phyloP scores from a whole-genome alignment of 495 filamentous ascomycete genomes.

The Xylaria curta region DNA sequence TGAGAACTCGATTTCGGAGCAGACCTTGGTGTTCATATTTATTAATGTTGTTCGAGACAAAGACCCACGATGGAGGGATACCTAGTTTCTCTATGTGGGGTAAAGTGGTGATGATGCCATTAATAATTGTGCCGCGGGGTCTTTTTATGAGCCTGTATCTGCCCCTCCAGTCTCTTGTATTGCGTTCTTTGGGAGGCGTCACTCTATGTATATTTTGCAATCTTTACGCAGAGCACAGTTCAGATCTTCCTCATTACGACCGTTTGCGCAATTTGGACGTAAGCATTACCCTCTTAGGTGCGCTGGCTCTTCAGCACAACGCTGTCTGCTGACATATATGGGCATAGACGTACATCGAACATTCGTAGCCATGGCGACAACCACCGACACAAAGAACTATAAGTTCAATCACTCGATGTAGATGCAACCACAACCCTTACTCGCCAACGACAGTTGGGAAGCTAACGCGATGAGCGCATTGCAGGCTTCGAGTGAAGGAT shows the following conservation, averaged over 20 bases:
- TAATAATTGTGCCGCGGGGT: constrained; percentile 9
- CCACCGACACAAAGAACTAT: constrained; percentile 79
- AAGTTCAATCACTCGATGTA: constrained; percentile 86
- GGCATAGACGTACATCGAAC: constrained; percentile 26
- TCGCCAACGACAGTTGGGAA: constrained; percentile 8
- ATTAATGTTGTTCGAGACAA: background rate
- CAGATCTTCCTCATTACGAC: constrained; percentile 9
- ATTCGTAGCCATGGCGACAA: constrained; percentile 67
- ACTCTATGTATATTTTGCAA: constrained; percentile 21
- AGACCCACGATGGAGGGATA: background rate
- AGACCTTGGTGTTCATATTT: background rate
- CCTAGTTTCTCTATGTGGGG: constrained; percentile 4
- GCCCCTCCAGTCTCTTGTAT: background rate
- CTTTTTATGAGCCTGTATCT: background rate
- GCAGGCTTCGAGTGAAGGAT: constrained; percentile 93
- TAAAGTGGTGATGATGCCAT: constrained; percentile 9
- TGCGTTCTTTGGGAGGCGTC: background rate
- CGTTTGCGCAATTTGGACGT: constrained; percentile 11
- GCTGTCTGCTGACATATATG: background rate
- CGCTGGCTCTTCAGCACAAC: background rate
- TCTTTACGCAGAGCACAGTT: constrained; percentile 5
- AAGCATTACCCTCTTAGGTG: background rate
- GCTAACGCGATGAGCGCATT: constrained; percentile 20
- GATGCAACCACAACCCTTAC: constrained; percentile 37
- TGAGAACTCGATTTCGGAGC: background rate